A percentile compares a stretch with the other conserved stretches of the same genome.
Conservation (phyloP, 352 stramenopile genomes). For the Pythium phragmitis region DNA sequence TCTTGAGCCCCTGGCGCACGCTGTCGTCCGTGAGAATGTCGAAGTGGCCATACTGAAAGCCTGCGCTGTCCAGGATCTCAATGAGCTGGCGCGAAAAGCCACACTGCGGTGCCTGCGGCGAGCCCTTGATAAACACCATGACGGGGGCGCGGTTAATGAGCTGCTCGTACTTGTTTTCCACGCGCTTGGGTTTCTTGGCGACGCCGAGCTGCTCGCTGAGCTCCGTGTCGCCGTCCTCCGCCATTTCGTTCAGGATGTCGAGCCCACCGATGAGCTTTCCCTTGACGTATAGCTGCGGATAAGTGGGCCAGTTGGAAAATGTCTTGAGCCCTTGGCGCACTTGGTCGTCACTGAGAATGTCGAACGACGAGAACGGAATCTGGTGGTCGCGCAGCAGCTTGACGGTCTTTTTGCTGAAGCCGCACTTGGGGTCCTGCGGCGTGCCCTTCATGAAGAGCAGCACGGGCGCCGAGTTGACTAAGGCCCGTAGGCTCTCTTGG, state of each 20-base stretch:
- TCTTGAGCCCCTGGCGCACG: constrained; percentile 96
- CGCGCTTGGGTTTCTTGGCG: constrained; percentile 79
- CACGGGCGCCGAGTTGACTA: constrained; percentile 89
- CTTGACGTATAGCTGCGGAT: constrained; percentile 96
- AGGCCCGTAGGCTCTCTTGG: constrained; percentile 77
- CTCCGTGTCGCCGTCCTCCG: constrained; percentile 68
- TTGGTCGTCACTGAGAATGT: constrained; percentile 93
- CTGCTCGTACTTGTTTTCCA: constrained; percentile 84
- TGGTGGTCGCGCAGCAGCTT: constrained; percentile 89
- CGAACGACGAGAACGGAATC: constrained; percentile 93
- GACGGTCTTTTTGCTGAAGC: constrained; percentile 93
- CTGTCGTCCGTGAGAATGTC: constrained; percentile 97
- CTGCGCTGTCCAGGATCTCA: constrained; percentile 88
- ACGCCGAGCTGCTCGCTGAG: constrained; percentile 89
- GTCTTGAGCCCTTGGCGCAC: constrained; percentile 96
- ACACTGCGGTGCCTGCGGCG: constrained; percentile 91
- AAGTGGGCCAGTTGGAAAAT: constrained; percentile 97
- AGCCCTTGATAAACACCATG: constrained; percentile 99
- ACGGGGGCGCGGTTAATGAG: constrained; percentile 90
- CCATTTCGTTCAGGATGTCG: constrained; percentile 96
- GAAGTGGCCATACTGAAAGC: constrained; percentile 95
- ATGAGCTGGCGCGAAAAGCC: constrained; percentile 96
- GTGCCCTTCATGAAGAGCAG: constrained; percentile 97
- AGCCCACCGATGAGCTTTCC: constrained; percentile 93
- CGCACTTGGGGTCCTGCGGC: constrained; percentile 89